phyloP scores from a whole-genome alignment of 768 basidiomycete species.

The Gelatoporia subvermispora region DNA sequence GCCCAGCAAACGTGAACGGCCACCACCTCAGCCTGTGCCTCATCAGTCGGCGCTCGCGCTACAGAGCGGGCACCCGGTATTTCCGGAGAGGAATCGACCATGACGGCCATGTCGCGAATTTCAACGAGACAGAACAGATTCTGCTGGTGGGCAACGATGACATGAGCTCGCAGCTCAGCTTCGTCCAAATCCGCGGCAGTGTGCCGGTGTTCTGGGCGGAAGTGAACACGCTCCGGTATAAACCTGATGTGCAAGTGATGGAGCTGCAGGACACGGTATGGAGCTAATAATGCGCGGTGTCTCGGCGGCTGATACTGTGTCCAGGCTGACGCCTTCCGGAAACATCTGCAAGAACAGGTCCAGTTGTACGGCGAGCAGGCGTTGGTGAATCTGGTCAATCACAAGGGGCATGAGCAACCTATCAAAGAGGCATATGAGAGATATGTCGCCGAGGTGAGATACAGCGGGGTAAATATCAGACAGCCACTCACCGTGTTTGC shows the following conservation, averaged over 20 bases:
- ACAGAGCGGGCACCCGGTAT: slow-evolving; percentile 94
- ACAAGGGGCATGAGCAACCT: slow-evolving; percentile 87
- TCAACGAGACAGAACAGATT: slow-evolving; percentile 97
- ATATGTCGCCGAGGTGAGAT: slow-evolving; percentile 53
- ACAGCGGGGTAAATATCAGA: neutral
- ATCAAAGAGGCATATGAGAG: slow-evolving; percentile 95
- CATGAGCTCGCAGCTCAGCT: slow-evolving; percentile 65
- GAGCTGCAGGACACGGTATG: slow-evolving; percentile 81
- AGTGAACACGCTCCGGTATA: slow-evolving; percentile 91
- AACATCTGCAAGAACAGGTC: slow-evolving; percentile 72
- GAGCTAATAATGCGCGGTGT: slow-evolving; percentile 5
- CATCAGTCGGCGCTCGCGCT: slow-evolving; percentile 90
- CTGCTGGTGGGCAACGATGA: slow-evolving; percentile 62
- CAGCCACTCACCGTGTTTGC: slow-evolving; percentile 1
- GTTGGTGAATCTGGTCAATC: slow-evolving; percentile 90
- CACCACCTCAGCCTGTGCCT: slow-evolving; percentile 79
- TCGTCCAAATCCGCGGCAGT: slow-evolving; percentile 91
- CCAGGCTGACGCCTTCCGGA: slow-evolving; percentile 65
- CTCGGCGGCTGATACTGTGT: slow-evolving; percentile 5
- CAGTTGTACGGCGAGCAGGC: slow-evolving; percentile 71
- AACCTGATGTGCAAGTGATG: slow-evolving; percentile 96
- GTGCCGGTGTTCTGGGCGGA: slow-evolving; percentile 96
- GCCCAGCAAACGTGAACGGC: slow-evolving; percentile 68
- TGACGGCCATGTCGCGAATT: slow-evolving; percentile 90
- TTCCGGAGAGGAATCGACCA: slow-evolving; percentile 91